Conservation (phyloP, 2,329 filamentous ascomycete genomes). For the Colletotrichum echinochloae region DNA sequence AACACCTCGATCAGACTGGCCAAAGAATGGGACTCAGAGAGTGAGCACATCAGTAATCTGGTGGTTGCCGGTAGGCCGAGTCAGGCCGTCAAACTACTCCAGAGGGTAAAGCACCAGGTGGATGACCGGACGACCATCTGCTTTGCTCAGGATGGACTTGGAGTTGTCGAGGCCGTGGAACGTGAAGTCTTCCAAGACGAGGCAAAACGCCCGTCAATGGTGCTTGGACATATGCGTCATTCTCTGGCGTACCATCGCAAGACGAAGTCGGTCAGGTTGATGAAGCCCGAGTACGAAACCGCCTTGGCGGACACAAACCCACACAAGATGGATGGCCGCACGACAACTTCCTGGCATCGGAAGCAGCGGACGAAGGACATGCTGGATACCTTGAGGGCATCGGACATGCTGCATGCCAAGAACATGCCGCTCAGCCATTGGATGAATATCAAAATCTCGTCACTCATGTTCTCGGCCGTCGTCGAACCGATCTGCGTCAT, state of each 20-base stretch:
- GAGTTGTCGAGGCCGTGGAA: constrained; percentile 83
- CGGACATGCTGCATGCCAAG: constrained; percentile 71
- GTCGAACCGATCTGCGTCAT: constrained; percentile 86
- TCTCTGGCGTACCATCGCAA: constrained; percentile 57
- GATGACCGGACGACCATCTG: constrained; percentile 77
- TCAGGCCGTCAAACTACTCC: constrained; percentile 67
- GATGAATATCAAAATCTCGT: constrained; percentile 80
- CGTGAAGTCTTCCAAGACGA: constrained; percentile 76
- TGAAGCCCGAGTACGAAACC: constrained; percentile 47
- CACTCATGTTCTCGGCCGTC: constrained; percentile 79
- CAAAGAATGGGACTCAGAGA: constrained; percentile 44
- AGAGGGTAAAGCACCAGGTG: constrained; percentile 74
- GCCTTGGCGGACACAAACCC: constrained; percentile 49
- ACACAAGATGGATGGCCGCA: constrained; percentile 29
- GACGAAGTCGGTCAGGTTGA: constrained; percentile 54
- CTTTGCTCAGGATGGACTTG: constrained; percentile 85
- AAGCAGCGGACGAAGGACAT: constrained; percentile 63
- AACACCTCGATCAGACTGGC: constrained; percentile 10
- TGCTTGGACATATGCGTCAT: constrained; percentile 74
- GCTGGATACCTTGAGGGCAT: constrained; percentile 71
- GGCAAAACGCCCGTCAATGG: constrained; percentile 76
- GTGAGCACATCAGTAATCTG: constrained; percentile 74
- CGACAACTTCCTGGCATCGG: constrained; percentile 44
- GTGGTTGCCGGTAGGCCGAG: constrained; percentile 73
- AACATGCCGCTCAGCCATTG: constrained; percentile 71